Evolutionary conservation across 371 early-diverging fungal genomes (phyloP).

Genomic region (Mortierella sp.): DNA sequence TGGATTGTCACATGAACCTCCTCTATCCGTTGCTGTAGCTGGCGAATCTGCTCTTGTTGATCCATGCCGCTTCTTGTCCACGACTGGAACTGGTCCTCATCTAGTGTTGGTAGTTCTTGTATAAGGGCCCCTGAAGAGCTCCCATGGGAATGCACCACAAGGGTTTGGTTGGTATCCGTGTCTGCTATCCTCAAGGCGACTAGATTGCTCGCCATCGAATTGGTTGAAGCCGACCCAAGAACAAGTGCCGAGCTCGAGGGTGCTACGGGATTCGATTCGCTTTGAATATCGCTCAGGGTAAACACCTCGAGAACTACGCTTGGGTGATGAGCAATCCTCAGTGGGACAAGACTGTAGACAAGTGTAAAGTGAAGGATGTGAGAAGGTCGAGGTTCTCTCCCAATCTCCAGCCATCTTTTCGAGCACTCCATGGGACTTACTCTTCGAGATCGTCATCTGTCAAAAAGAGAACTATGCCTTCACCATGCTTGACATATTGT

Average conservation of each 20-base stretch:
- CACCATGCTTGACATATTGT: background rate
- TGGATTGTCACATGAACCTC: background rate
- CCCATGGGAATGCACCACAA: background rate
- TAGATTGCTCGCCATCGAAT: background rate
- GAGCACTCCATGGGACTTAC: too few relatives aligned
- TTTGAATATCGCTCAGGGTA: background rate
- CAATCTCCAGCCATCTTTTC: too few relatives aligned
- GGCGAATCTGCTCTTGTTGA: slow-evolving; percentile 4
- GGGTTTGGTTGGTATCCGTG: background rate
- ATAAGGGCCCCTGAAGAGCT: background rate
- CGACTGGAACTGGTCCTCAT: background rate
- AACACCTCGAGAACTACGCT: slow-evolving; percentile 6
- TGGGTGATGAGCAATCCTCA: slow-evolving; percentile 9
- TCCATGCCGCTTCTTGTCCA: background rate
- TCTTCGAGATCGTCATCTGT: background rate
- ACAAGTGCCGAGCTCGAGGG: background rate
- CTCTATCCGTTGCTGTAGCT: slow-evolving; percentile 5
- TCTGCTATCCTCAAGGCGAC: background rate
- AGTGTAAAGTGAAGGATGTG: background rate
- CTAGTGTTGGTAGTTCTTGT: background rate
- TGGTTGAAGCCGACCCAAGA: too few relatives aligned
- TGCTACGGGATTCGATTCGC: background rate
- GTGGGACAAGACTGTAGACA: slow-evolving; percentile 5
- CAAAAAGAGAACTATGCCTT: background rate
- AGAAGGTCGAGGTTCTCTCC: too few relatives aligned